Evolutionary conservation across 495 filamentous ascomycete species (phyloP).

Genomic region (Penicillium cataractarum): DNA sequence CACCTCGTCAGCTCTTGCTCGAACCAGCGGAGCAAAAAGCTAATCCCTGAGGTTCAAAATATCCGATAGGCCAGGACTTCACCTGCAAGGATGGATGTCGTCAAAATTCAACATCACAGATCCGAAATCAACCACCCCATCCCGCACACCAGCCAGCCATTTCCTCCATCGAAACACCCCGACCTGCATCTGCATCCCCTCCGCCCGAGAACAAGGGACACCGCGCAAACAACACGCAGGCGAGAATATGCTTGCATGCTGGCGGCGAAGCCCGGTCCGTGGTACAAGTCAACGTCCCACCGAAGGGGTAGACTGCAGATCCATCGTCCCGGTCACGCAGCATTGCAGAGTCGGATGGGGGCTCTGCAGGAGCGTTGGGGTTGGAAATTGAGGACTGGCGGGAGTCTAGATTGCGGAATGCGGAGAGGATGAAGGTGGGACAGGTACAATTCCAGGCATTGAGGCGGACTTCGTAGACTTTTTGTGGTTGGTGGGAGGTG

Average conservation of each 20-base stretch:
- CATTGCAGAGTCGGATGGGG: conserved; percentile 13
- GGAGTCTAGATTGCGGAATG: conserved; percentile 52
- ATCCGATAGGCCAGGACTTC: not conserved
- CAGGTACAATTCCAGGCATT: conserved; percentile 89
- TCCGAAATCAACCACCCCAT: conserved; percentile 49
- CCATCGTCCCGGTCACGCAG: conserved; percentile 7
- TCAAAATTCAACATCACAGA: not conserved
- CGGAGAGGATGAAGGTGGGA: conserved; percentile 74
- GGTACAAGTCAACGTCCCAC: conserved; percentile 49
- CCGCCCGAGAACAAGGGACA: conserved; percentile 64
- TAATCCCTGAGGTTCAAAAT: not conserved
- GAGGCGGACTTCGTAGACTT: conserved; percentile 69
- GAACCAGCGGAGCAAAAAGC: conserved; percentile 4
- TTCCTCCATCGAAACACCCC: conserved; percentile 61
- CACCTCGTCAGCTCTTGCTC: not conserved
- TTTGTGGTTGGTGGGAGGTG: conserved; percentile 28
- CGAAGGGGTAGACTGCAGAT: conserved; percentile 46
- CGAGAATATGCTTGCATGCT: conserved; percentile 88
- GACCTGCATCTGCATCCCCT: conserved; percentile 51
- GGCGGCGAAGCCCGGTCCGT: conserved; percentile 50
- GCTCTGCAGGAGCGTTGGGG: conserved; percentile 4
- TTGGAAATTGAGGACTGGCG: conserved; percentile 3
- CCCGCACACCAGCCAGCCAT: conserved; percentile 78
- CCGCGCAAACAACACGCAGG: conserved; percentile 74
- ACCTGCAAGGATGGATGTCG: too few species aligned